Percentiles rank a stretch among this genome's conserved stretches.
phyloP scores from a whole-genome alignment of 768 basidiomycete genomes.

The Trametes sanguinea region DNA sequence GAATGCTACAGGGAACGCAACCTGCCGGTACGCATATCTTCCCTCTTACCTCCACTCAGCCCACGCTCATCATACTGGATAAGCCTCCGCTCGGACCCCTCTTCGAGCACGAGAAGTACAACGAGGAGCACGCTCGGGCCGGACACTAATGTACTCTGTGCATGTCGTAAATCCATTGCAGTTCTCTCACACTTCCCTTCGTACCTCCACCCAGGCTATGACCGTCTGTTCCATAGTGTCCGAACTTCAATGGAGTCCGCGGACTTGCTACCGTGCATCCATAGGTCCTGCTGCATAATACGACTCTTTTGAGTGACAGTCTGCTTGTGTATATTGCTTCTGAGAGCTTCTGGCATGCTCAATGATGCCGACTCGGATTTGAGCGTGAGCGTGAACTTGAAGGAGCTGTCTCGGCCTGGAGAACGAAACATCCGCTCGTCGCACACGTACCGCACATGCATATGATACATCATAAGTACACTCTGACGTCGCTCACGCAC shows the following conservation, averaged over 20 bases:
- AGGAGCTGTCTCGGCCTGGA: background rate
- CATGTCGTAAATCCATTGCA: background rate
- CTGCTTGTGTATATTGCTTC: too few relatives aligned
- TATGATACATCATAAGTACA: conserved; percentile 1
- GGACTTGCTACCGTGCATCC: too few relatives aligned
- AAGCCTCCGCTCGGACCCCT: conserved; percentile 65
- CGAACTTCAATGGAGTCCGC: too few relatives aligned
- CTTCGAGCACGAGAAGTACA: conserved; percentile 57
- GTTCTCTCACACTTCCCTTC: background rate
- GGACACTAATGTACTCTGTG: conserved; percentile 7
- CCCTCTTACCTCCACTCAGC: background rate
- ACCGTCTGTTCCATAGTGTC: too few relatives aligned
- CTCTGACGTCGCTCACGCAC: conserved; percentile 5
- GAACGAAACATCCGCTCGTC: background rate
- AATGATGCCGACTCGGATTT: too few relatives aligned
- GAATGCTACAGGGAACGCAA: conserved; percentile 70
- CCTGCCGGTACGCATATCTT: conserved; percentile 57
- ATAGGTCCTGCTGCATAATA: too few relatives aligned
- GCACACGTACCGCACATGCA: background rate
- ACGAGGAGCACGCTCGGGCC: conserved; percentile 22
- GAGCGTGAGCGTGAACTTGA: too few relatives aligned
- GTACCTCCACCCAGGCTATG: too few relatives aligned
- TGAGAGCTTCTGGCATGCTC: too few relatives aligned
- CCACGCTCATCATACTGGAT: conserved; percentile 10
- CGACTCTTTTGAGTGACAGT: too few relatives aligned